Evolutionary conservation across 2,329 filamentous ascomycete species (phyloP).

Genomic region (Sporothrix dimorphospora): DNA sequence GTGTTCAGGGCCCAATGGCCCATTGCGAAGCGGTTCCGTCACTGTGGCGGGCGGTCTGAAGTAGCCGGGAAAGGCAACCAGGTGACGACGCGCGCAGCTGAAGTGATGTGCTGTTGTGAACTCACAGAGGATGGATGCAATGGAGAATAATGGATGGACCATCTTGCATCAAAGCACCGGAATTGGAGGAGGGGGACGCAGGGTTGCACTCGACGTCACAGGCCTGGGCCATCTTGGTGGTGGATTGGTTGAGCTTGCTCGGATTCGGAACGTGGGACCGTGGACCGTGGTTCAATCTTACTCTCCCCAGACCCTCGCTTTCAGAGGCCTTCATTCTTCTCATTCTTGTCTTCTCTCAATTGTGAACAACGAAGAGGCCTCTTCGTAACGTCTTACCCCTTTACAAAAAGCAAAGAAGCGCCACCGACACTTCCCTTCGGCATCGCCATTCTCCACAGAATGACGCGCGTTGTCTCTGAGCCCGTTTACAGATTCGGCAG

Average conservation of each 20-base stretch:
- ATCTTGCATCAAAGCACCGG: not conserved
- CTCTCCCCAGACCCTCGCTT: not conserved
- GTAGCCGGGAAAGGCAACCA: slow-evolving; percentile 4
- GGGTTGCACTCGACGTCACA: slow-evolving; percentile 23
- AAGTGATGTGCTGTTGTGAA: not conserved
- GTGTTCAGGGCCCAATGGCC: not conserved
- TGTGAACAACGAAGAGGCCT: not conserved
- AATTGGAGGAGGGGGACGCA: not conserved
- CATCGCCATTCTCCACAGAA: slow-evolving; percentile 21
- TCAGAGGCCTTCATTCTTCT: not conserved
- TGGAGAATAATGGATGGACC: not conserved
- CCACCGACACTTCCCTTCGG: not conserved
- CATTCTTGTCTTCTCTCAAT: not conserved
- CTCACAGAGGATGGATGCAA: not conserved
- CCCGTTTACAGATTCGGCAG: not conserved
- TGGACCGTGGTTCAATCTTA: no score
- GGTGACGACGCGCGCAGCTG: slow-evolving; percentile 20
- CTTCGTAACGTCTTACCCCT: not conserved
- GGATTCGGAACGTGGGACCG: not conserved
- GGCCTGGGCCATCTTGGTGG: not conserved
- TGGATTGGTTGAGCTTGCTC: not conserved
- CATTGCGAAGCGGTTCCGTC: slow-evolving; percentile 15
- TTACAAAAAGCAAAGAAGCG: not conserved
- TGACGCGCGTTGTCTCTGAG: not conserved
- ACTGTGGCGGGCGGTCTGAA: not conserved